Evolutionary conservation across 139 green algal genomes (phyloP).

Genomic region (Zygnema circumcarinatum): DNA sequence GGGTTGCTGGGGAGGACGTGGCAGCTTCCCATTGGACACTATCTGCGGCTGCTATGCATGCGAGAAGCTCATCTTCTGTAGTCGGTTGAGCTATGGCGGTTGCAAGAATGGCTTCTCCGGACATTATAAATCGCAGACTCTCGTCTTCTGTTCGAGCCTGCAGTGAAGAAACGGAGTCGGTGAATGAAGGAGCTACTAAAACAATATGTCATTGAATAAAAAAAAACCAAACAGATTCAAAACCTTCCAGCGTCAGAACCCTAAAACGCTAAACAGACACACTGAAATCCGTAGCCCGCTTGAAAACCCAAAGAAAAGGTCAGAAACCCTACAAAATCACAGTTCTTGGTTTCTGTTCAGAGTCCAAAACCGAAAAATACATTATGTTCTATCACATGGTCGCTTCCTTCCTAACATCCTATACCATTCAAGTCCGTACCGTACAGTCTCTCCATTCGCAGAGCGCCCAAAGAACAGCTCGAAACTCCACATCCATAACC

Average conservation of each 20-base stretch:
- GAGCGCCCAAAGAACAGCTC: conserved; percentile 14
- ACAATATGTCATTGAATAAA: no score
- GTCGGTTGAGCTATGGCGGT: background rate
- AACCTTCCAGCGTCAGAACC: no score
- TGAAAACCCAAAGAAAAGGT: conserved; percentile 11
- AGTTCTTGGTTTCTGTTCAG: background rate
- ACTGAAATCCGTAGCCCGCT: no score
- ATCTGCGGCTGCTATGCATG: background rate
- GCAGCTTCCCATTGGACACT: background rate
- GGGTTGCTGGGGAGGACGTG: no score
- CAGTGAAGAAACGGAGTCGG: background rate
- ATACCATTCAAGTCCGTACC: background rate
- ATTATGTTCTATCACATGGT: no score
- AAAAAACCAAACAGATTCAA: no score
- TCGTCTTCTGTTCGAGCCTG: conserved; percentile 54
- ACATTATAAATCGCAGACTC: conserved; percentile 44
- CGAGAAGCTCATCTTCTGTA: conserved; percentile 20
- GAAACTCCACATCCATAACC: conserved; percentile 17
- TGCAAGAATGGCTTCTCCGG: conserved; percentile 38
- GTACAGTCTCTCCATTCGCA: conserved; percentile 25
- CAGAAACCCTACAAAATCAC: conserved; percentile 8
- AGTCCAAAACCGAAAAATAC: no score
- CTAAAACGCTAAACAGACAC: no score
- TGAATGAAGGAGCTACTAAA: conserved; percentile 4
- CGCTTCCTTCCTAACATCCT: no score